Evolutionary conservation across 495 filamentous ascomycete species (phyloP).

Genomic region (Penicillium diatomitis): DNA sequence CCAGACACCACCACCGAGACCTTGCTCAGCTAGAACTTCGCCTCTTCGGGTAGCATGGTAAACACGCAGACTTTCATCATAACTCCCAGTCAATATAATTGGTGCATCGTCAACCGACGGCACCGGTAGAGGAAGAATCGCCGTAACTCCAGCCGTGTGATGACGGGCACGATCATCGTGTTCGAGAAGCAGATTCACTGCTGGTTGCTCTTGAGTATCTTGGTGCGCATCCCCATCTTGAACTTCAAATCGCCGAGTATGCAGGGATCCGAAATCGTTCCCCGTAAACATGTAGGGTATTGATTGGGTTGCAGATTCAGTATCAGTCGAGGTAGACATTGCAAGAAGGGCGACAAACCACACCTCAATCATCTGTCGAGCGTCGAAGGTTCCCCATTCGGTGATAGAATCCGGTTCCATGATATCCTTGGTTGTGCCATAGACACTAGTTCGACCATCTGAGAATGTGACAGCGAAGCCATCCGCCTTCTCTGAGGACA

Average conservation of each 20-base stretch:
- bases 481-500: conserved; percentile 26
- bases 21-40: conserved; percentile 46
- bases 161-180: conserved; percentile 32
- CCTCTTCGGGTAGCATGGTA: conserved; percentile 36
- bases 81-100: conserved; percentile 76
- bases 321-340: not conserved
- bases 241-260: conserved; percentile 22
- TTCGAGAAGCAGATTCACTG: conserved; percentile 15
- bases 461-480: conserved; percentile 60
- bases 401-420: conserved; percentile 7
- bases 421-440: conserved; percentile 21
- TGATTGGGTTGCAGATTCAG: not conserved
- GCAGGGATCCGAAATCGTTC: conserved; percentile 26
- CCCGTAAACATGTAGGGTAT: conserved; percentile 30
- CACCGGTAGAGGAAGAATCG: conserved; percentile 60
- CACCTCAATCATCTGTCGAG: conserved; percentile 33
- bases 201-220: conserved; percentile 4
- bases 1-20: conserved; percentile 87
- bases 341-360: conserved; percentile 36
- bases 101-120: conserved; percentile 27
- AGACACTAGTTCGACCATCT: conserved; percentile 48
- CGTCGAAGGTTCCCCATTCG: conserved; percentile 22
- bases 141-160: conserved; percentile 80
- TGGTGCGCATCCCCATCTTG: conserved; percentile 7
- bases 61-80: conserved; percentile 77